Percentiles rank a stretch among this genome's conserved stretches.
phyloP scores from a whole-genome alignment of 108 stramenopile species.

The Fragilaria crotonensis region DNA sequence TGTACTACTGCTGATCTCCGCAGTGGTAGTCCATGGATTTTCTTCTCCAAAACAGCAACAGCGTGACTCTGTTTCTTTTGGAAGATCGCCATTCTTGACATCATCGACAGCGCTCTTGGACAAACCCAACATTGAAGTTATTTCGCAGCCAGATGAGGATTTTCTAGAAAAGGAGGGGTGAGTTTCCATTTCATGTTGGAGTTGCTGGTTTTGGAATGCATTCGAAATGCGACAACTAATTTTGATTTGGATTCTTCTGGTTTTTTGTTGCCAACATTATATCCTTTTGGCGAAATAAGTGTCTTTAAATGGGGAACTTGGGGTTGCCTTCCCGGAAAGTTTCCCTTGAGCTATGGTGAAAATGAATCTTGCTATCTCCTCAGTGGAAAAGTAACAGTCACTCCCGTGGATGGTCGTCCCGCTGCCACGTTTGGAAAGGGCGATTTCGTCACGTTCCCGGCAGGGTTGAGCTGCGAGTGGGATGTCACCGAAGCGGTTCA shows the following conservation, averaged over 20 bases:
- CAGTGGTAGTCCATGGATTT: no score
- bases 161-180: slow-evolving; percentile 63
- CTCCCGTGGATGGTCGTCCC: slow-evolving; percentile 52
- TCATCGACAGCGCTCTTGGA: background rate
- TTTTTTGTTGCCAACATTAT: background rate
- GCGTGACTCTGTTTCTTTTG: no score
- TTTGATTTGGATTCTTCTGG: background rate
- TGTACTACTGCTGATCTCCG: no score
- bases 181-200: no score
- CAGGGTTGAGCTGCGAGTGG: slow-evolving; percentile 78
- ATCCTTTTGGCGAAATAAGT: background rate
- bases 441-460: slow-evolving; percentile 71
- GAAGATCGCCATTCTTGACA: no score
- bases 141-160: slow-evolving; percentile 44
- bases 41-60: no score
- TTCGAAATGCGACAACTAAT: background rate
- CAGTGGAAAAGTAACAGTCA: slow-evolving; percentile 63
- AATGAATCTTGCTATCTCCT: slow-evolving; percentile 64
- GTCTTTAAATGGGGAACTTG: slow-evolving; percentile 58
- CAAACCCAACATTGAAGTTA: slow-evolving; percentile 45
- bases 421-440: slow-evolving; percentile 57
- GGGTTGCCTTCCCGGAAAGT: slow-evolving; percentile 61
- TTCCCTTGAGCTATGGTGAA: slow-evolving; percentile 72
- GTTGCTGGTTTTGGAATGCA: background rate
- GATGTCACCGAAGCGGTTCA: slow-evolving; percentile 63